Base-by-base conservation (phyloP, 2,329 filamentous ascomycete species). In the Colletotrichum musae region DNA sequence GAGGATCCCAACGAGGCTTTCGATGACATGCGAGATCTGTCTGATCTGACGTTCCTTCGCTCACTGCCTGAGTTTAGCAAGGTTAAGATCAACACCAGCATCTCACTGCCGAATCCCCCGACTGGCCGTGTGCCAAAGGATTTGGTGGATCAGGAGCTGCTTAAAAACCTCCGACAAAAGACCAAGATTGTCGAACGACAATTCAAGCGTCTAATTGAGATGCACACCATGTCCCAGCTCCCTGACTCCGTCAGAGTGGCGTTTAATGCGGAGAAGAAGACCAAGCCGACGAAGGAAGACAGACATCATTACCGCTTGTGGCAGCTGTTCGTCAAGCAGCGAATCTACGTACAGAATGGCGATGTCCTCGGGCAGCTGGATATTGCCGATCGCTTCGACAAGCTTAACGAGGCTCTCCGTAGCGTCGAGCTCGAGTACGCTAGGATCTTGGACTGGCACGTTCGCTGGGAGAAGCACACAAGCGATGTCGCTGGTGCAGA, bases 1-100 rank as follows among this genome's bases (percentile, higher is more conserved):
- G 96, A 99, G 81, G 95, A 98, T 71, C 97, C 96, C 0, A 98
- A 93, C 75, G 93, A 95, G 77, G 89, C 88, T 1, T 97, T 97
- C 74, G 93, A 96, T 75, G 89, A 94, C 68, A 84, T 97, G 74
- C 89, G 94, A 73, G 93, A 96, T 76, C 84, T 92, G 59, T 91
- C 89, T 74, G 94, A 97, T 75, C 82, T 95, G 39, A 82, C 84
- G 5, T 90, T 89, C 72, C 84, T 96, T 4, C 88, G 88, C 63
- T 82, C 80, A 9, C 82, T 87, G 4, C 84, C 90, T 0, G 85
- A 88, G 9, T 93, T 93, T 76, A 80, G 81, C 3, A 77, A 81
- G 0, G 81, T 94, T 6, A 81, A 78, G 53, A 81, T 93, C 68
- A 86, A 92, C 74, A 84, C 84, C 5, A 74, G 77, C 12, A 77